These are phyloP conservation scores for Gigaspora rosea DNA, from an alignment of 192 early-diverging fungal species.

Conservation along the genomic window DNA sequence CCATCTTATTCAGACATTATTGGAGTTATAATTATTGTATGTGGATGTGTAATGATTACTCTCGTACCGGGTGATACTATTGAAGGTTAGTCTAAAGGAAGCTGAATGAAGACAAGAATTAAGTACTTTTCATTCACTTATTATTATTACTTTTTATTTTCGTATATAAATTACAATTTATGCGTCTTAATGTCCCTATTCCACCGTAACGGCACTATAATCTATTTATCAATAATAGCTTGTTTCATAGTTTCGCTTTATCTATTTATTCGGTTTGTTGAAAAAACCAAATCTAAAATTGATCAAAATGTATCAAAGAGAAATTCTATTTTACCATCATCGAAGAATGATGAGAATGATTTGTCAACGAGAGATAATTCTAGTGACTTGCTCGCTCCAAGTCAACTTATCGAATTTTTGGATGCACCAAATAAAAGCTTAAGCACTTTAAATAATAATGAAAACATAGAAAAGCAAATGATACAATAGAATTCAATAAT, in stretches of 20 bases:
- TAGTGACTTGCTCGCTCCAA: too few relatives aligned
- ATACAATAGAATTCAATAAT: too few relatives aligned
- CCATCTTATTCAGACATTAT: conserved; percentile 67
- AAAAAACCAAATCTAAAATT: conserved; percentile 46
- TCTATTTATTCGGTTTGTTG: conserved; percentile 59
- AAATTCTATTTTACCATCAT: too few relatives aligned
- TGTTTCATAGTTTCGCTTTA: conserved; percentile 56
- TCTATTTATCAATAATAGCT: conserved; percentile 63
- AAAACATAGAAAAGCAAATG: neutral
- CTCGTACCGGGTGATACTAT: conserved; percentile 65
- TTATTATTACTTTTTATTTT: neutral
- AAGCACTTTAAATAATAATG: too few relatives aligned
- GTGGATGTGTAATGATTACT: conserved; percentile 71
- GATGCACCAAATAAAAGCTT: too few relatives aligned
- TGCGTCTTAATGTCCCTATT: conserved; percentile 74
- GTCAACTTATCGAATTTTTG: too few relatives aligned
- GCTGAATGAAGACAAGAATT: neutral
- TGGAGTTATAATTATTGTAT: conserved; percentile 74
- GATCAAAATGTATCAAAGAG: conserved; percentile 22
- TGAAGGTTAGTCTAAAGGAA: conserved; percentile 35
- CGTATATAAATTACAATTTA: conserved; percentile 63
- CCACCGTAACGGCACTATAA: conserved; percentile 60
- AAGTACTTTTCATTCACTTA: neutral
- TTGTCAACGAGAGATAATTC: too few relatives aligned
- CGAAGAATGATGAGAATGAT: too few relatives aligned